phyloP scores from a whole-genome alignment of 78 protist genomes.

The slime mould (Dictyostelium discoideum) region DNA sequence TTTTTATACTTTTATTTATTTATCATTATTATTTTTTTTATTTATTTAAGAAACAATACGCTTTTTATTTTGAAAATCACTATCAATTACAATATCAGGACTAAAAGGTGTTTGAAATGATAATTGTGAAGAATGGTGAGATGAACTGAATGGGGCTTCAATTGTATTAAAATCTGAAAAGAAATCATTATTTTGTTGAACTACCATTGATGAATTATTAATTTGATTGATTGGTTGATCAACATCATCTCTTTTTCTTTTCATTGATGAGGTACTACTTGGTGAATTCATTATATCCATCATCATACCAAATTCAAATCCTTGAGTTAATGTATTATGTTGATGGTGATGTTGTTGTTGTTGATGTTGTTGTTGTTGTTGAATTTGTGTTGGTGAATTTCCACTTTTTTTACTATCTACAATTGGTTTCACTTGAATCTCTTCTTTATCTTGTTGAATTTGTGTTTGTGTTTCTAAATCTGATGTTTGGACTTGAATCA shows the following conservation, averaged over 20 bases:
- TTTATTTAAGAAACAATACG: neutral
- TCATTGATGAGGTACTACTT: constrained; percentile 6
- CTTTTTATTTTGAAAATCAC: constrained; percentile 25
- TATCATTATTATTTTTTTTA: neutral
- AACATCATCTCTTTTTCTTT: neutral
- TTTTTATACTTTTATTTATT: no score
- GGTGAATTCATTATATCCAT: constrained; percentile 42
- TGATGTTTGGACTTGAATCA: neutral
- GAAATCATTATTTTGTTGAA: constrained; percentile 7
- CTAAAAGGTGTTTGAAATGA: constrained; percentile 30
- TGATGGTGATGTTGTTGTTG: constrained; percentile 4
- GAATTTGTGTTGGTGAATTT: neutral
- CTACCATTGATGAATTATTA: neutral
- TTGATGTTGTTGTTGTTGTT: neutral
- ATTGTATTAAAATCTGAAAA: constrained; percentile 1
- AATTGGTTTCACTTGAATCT: neutral
- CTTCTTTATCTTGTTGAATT: neutral
- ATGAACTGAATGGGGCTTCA: neutral
- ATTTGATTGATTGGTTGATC: neutral
- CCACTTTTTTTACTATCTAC: neutral
- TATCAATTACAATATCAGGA: constrained; percentile 17
- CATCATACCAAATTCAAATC: constrained; percentile 8
- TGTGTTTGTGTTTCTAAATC: neutral
- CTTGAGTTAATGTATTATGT: neutral
- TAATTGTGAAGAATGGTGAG: neutral